Base-by-base conservation (phyloP, 805 yeast species). In the Candida golubevii region DNA sequence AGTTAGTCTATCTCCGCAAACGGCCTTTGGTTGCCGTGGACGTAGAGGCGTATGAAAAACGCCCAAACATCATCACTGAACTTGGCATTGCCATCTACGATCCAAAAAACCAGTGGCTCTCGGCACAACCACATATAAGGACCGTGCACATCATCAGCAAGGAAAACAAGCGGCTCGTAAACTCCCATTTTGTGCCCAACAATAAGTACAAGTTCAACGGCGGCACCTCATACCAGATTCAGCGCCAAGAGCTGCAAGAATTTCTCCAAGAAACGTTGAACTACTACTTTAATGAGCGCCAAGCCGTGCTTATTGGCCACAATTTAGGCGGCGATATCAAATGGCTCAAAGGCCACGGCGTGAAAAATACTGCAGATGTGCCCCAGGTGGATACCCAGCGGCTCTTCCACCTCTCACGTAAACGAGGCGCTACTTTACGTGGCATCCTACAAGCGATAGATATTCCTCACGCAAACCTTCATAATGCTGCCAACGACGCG, bases 401-500 rank as follows among this genome's bases (percentile, higher is more conserved):
- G 26, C 38, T 60, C 8, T 51, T 48, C 46, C 38, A 33, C 13
- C 28, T 57, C 13, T 43, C 57, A 9, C 38, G 59, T 6, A 33
- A 40, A 11, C 30, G 42, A 9, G 58, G 57, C 9, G 61, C 58
- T 8, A 50, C 59, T 1, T 48, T 60, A 4, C 47, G 60, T 6
- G 59, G 60, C 2, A 47, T 58, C 14, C 42, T 60, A 11, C 57
- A 60, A 8, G 35, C 45, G 9, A 40, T 51, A 30, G 54, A 46
- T 2, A 51, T 60, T 15, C 60, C 62, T 8, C 60, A 59, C 29
- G 58, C 57, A n/a, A 44, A 52, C 26, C 55, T 60, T 32, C 65
- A 60, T 41, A 60, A 60, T 38, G 65, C 65, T 1, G 63, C 59
- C 38, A 60, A 60, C 47, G 65, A 60, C 39, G 62, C 65, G 10